phyloP scores from a whole-genome alignment of 768 basidiomycete species.

The Dentipellis sp. region DNA sequence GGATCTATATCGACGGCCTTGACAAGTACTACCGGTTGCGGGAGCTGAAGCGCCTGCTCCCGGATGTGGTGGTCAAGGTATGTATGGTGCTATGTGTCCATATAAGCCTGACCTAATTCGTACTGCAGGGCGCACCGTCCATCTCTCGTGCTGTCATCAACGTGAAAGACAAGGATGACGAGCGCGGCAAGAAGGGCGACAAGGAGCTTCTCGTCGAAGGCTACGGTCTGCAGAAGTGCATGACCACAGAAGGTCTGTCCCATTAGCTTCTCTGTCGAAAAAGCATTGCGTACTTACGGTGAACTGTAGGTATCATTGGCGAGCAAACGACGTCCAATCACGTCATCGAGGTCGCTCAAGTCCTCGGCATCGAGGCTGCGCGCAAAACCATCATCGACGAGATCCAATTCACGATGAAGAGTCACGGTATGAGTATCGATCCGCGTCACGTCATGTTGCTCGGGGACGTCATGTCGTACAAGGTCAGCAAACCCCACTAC shows the following conservation, averaged over 20 bases:
- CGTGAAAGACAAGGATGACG: slow-evolving; percentile 82
- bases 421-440: slow-evolving; percentile 97
- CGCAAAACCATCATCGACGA: slow-evolving; percentile 91
- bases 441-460: slow-evolving; percentile 97
- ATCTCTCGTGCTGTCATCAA: slow-evolving; percentile 94
- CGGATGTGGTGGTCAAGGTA: slow-evolving; percentile 88
- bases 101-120: not conserved
- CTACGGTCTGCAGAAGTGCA: slow-evolving; percentile 92
- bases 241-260: slow-evolving; percentile 83
- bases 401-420: slow-evolving; percentile 94
- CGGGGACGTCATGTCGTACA: slow-evolving; percentile 98
- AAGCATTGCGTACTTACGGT: not conserved
- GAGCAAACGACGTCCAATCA: slow-evolving; percentile 92
- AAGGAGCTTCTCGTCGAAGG: slow-evolving; percentile 95
- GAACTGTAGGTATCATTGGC: slow-evolving; percentile 71
- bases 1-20: slow-evolving; percentile 69
- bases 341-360: slow-evolving; percentile 90
- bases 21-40: slow-evolving; percentile 81
- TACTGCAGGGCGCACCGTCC: slow-evolving; percentile 67
- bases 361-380: slow-evolving; percentile 97
- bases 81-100: slow-evolving; percentile 1
- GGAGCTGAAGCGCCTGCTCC: slow-evolving; percentile 75
- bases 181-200: slow-evolving; percentile 72
- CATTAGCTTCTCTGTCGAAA: not conserved
- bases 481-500: slow-evolving; percentile 37